phyloP scores from a whole-genome alignment of 169 alveolate genomes.

The Cryptosporidium meleagridis region DNA sequence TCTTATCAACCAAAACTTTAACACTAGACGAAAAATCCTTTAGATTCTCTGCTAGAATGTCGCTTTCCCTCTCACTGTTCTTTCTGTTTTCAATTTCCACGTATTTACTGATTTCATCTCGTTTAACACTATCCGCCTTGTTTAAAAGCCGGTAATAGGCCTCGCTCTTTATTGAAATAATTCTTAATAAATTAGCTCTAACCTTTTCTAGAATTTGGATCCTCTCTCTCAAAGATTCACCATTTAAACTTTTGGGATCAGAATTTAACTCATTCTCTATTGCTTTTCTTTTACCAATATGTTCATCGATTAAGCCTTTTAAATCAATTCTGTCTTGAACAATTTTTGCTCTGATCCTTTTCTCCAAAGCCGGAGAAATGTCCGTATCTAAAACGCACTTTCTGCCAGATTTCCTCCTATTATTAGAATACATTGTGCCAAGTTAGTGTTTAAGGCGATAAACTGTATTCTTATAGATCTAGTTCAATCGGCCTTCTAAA shows the following conservation, averaged over 20 bases:
- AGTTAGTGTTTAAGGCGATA: neutral
- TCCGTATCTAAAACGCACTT: constrained; percentile 54
- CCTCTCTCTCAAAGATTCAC: neutral
- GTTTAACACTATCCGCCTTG: neutral
- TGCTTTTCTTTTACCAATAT: constrained; percentile 1
- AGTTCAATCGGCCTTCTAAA: neutral
- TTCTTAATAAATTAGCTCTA: constrained; percentile 7
- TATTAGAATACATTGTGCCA: constrained; percentile 25
- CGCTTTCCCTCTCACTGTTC: neutral
- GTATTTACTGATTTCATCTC: neutral
- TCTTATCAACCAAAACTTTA: constrained; percentile 4
- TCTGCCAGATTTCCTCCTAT: constrained; percentile 52
- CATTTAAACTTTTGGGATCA: neutral
- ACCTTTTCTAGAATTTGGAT: constrained; percentile 11
- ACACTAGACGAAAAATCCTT: neutral
- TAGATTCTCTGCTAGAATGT: neutral
- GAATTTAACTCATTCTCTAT: neutral
- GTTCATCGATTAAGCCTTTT: constrained; percentile 6
- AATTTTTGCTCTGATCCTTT: constrained; percentile 18
- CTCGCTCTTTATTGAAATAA: constrained; percentile 10
- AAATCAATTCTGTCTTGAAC: constrained; percentile 34
- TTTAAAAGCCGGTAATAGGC: neutral
- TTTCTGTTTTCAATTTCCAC: neutral
- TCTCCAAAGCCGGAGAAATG: constrained; percentile 1
- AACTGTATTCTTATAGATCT: neutral